These are phyloP conservation scores for Amanita phalloides DNA, from an alignment of 768 basidiomycete genomes.

Conservation along the genomic window DNA sequence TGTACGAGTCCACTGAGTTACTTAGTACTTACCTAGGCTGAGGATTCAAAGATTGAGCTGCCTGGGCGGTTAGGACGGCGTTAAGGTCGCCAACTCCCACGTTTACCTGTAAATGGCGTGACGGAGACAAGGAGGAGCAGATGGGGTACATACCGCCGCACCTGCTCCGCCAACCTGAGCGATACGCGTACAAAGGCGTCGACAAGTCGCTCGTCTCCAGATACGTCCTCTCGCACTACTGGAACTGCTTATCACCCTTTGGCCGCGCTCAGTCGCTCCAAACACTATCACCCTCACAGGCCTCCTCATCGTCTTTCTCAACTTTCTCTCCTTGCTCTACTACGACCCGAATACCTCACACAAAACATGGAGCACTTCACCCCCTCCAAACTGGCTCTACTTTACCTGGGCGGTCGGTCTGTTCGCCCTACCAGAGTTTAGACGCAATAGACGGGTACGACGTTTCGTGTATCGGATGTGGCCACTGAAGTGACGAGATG, in stretches of 20 bases:
- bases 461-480: conserved; percentile 2
- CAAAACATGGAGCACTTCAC: conserved; percentile 45
- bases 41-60: too few species aligned
- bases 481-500: conserved; percentile 2
- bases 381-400: conserved; percentile 82
- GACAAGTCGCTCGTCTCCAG: conserved; percentile 58
- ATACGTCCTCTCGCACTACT: conserved; percentile 75
- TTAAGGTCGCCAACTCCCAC: not conserved
- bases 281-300: conserved; percentile 90
- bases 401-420: conserved; percentile 87
- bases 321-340: conserved; percentile 74
- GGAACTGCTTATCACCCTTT: conserved; percentile 86
- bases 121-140: not conserved
- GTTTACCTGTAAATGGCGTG: not conserved
- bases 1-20: not conserved
- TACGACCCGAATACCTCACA: conserved; percentile 69
- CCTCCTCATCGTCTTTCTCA: conserved; percentile 68
- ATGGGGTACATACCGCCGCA: conserved; percentile 2
- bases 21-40: too few species aligned
- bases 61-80: not conserved
- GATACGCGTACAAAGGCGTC: conserved; percentile 40
- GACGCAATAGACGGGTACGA: conserved; percentile 84
- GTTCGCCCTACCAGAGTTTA: conserved; percentile 84
- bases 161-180: conserved; percentile 47
- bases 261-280: conserved; percentile 78